Percentiles rank a stretch among this genome's conserved stretches.
Evolutionary conservation across 2,329 filamentous ascomycete genomes (phyloP).

Genomic region (Diaporthe citriasiana): DNA sequence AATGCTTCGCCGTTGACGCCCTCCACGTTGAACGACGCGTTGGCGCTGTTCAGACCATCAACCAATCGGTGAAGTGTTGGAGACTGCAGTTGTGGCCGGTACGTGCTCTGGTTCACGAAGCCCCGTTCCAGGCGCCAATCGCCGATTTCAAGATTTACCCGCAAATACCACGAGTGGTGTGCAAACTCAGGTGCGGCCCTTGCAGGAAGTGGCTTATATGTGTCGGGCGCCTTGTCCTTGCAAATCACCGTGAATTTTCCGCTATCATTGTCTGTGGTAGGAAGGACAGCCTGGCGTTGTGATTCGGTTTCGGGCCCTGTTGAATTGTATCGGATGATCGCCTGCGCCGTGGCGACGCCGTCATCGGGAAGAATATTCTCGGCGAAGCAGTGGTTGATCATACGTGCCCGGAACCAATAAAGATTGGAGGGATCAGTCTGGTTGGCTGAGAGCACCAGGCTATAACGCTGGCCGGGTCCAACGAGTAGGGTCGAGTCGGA

Average conservation of each 20-base stretch:
- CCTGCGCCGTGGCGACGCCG: constrained; percentile 62
- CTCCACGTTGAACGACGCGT: constrained; percentile 63
- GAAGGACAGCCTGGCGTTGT: constrained; percentile 47
- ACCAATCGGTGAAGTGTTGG: constrained; percentile 67
- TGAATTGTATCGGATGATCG: constrained; percentile 61
- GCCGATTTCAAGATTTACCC: constrained; percentile 72
- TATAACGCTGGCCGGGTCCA: constrained; percentile 79
- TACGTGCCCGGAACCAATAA: constrained; percentile 76
- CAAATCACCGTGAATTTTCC: constrained; percentile 58
- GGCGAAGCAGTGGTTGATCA: constrained; percentile 72
- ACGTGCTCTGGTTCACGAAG: constrained; percentile 70
- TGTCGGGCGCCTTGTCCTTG: constrained; percentile 63
- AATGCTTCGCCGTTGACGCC: constrained; percentile 67
- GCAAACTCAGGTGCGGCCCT: constrained; percentile 60
- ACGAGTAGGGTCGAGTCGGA: constrained; percentile 74
- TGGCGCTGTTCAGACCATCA: constrained; percentile 57
- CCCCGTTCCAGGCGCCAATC: constrained; percentile 70
- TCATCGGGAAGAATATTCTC: constrained; percentile 60
- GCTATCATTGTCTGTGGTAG: constrained; percentile 53
- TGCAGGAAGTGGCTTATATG: constrained; percentile 60
- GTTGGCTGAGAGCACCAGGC: constrained; percentile 74
- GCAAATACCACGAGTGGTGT: constrained; percentile 67
- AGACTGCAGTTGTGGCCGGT: constrained; percentile 60
- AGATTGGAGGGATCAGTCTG: constrained; percentile 60
- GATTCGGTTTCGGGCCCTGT: not conserved